phyloP scores from a whole-genome alignment of 371 early-diverging fungal genomes.

The Mortierella sp. region DNA sequence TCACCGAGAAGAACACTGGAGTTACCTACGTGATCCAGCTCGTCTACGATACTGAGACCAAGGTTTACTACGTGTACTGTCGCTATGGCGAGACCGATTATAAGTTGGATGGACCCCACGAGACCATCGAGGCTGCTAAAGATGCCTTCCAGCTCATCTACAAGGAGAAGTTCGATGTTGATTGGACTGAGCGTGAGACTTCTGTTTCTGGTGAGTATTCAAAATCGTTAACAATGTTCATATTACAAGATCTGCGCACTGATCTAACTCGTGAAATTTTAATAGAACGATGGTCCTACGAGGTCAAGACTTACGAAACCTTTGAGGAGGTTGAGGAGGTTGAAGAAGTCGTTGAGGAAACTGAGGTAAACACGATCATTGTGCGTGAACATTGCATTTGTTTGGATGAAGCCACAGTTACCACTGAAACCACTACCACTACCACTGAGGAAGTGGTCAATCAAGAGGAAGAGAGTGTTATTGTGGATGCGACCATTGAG shows the following conservation, averaged over 20 bases:
- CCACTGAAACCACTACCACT: too few relatives aligned
- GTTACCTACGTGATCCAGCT: constrained; percentile 21
- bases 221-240: too few relatives aligned
- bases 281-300: constrained; percentile 6
- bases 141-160: constrained; percentile 24
- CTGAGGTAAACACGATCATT: constrained; percentile 2
- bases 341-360: constrained; percentile 24
- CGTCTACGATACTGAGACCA: constrained; percentile 22
- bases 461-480: too few relatives aligned
- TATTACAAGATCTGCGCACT: too few relatives aligned
- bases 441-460: too few relatives aligned
- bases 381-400: too few relatives aligned
- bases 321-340: constrained; percentile 43
- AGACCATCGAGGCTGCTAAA: constrained; percentile 30
- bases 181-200: constrained; percentile 24
- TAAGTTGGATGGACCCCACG: constrained; percentile 26
- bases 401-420: too few relatives aligned
- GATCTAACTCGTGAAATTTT: too few relatives aligned
- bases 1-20: constrained; percentile 21
- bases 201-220: constrained; percentile 17
- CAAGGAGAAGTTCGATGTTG: constrained; percentile 24
- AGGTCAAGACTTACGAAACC: constrained; percentile 35
- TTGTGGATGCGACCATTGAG: too few relatives aligned
- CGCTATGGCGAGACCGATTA: constrained; percentile 33
- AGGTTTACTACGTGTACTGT: constrained; percentile 38